Evolutionary conservation across 176 grass and related monocot species (phyloP), one percentile per base, ranked within the genome.

Genomic region (Bonia amplexicaulis): DNA sequence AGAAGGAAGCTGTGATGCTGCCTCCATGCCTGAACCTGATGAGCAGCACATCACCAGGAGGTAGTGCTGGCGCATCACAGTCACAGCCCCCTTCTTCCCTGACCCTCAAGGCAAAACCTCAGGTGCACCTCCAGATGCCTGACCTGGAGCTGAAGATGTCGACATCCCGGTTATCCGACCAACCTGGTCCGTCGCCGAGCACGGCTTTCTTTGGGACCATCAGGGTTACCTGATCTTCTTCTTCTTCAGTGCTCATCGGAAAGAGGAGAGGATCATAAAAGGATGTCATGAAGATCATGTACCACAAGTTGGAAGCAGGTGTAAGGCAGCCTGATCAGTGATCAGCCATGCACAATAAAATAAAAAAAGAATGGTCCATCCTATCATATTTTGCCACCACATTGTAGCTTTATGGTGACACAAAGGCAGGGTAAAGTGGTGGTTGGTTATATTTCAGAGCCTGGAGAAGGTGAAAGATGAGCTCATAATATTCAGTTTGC

Each of bases 111-210:
- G 80, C 68, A 51, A 85, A 88, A 12, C n/a, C 51, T 83, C 71
- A 89, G 81, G 20, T 66, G 79, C 80, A 87, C 22, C 62, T 81
- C 8, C 77, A 90, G 58, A 62, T 75, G 35, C 86, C 71, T 67
- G 82, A 95, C 44, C 90, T 93, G 52, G 88, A 95, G 86, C 86
- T 92, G 61, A 90, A 89, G 59, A 91, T 95, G 82, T 87, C 90
- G 6, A 75, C 82, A 69, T 82, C 87, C 73, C 80, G 78, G 79
- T n/a, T 65, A 74, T 85, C 80, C 7, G 66, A 90, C 62, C 81
- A 80, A 12, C 33, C 79, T 35, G 19, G 61, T 27, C 26, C 67
- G 11, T 71, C 84, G 1, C 58, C 33, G 22, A 63, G 45, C n/a
- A 87, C 26, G 12, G 70, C 69, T 81, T 85, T 87, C 15, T 77